phyloP scores from a whole-genome alignment of 345 rosid genomes.

The Microthlaspi erraticum region DNA sequence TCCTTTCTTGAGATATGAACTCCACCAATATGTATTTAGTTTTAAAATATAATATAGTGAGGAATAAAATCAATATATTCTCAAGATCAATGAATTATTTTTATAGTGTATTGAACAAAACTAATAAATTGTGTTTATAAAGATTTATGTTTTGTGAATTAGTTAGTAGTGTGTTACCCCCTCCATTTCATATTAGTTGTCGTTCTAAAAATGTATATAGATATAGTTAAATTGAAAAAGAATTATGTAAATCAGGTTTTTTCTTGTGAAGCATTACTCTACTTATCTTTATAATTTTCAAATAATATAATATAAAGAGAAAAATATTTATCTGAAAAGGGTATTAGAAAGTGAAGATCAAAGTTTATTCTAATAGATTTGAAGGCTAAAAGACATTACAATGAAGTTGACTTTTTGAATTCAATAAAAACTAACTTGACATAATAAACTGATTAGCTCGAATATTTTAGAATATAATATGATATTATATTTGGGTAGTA shows the following conservation, averaged over 20 bases:
- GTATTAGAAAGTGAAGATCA: slow-evolving; percentile 33
- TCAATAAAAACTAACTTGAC: slow-evolving; percentile 38
- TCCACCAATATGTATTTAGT: slow-evolving; percentile 19
- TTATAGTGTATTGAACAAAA: slow-evolving; percentile 17
- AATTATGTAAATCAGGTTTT: neutral
- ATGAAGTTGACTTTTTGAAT: slow-evolving; percentile 38
- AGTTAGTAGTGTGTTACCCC: neutral
- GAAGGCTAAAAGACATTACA: slow-evolving; percentile 20
- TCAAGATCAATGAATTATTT: slow-evolving; percentile 19
- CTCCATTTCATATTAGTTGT: too few species aligned
- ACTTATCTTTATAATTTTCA: neutral
- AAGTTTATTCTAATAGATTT: slow-evolving; percentile 30
- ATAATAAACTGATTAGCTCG: slow-evolving; percentile 41
- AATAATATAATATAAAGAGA: neutral
- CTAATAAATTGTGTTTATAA: slow-evolving; percentile 4
- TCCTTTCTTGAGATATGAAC: slow-evolving; percentile 29
- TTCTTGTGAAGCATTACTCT: neutral
- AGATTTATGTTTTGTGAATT: neutral
- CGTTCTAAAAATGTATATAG: too few species aligned
- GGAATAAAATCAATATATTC: slow-evolving; percentile 21
- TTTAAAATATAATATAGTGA: slow-evolving; percentile 18
- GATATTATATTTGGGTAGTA: slow-evolving; percentile 18
- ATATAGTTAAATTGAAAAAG: too few species aligned
- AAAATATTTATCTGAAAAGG: slow-evolving; percentile 3
- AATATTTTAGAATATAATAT: slow-evolving; percentile 32